Evolutionary conservation across 2,329 filamentous ascomycete species (phyloP), one percentile per base, ranked within the genome.

Genomic region (Xylariaceae sp.): DNA sequence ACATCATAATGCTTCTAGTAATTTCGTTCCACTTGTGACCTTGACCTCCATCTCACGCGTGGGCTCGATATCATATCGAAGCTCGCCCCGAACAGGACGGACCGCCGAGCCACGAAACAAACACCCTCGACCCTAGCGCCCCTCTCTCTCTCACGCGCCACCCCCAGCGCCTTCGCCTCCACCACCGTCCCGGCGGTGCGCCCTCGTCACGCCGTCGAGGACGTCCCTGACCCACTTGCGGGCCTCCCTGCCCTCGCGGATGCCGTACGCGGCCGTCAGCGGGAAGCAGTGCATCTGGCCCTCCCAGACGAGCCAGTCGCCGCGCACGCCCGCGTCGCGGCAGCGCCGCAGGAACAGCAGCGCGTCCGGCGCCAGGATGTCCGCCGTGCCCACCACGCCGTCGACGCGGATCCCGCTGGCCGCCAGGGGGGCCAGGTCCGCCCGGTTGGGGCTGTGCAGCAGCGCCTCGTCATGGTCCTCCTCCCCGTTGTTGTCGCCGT

Each of bases 251-350:
- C 66, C 62, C 43, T 76, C 72, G 4, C 47, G 53, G 17, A 75
- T 23, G 1, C 61, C 60, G 41, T 69, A 75, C 2, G 58, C 53
- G 29, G 63, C 66, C 1, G 67, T 64, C 22, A 77, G 49, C 1
- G 69, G 62, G 33, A 76, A 77, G 38, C 69, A 74, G 50, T 78
- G 74, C 68, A 78, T 77, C 53, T 76, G 69, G 13, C 65, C 65
- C 13, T 72, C 64, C 73, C 74, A 78, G 8, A 72, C 57, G 25
- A 78, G 43, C 75, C 74, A 77, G 35, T 70, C 57, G 0, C 74
- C 74, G 2, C 51, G 31, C 0, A 77, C 60, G 0, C 63, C 60
- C 13, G 54, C 47, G 27, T 64, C 49, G 18, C 57, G 55, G 5
- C 64, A 67, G 34, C 58, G 62, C 3, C 70, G 60, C 5, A 67